Base-by-base conservation (phyloP, 2,329 filamentous ascomycete genomes). In the Colletotrichum filicis region DNA sequence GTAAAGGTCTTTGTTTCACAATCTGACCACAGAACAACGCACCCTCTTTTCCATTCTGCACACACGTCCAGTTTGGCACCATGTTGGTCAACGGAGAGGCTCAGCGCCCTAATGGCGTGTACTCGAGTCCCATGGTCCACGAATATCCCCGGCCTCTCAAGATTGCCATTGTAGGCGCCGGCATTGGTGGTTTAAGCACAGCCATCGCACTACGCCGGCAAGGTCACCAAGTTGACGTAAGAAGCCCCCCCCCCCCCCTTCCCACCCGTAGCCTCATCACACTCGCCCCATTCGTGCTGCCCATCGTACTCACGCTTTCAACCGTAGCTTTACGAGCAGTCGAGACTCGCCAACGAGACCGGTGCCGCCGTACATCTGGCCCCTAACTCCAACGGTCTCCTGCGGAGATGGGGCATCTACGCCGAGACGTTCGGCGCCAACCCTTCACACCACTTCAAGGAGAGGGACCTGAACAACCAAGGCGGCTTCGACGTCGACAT, bases 281-380 rank as follows among this genome's bases (percentile, higher is more conserved):
- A 24, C 5, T 49, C 28, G 9, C 7, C 56, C 14, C 12, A 28
- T 11, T n/a, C 19, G 1, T 5, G 30, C 22, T 19, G 11, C 12
- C 26, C 1, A 22, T 9, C 26, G 5, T 22, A 24, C 37, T 61
- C 26, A 62, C 14, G 22, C n/a, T 24, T 16, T 42, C 37, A 9
- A 14, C 8, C 16, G 16, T 56, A 89, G 86, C 72, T 91, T 0
- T 88, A 85, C 62, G 90, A 92, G 75, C 86, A 89, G 77, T 91
- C 89, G 0, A 82, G 82, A 1, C 86, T 91, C 42, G 86, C 87
- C 19, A 86, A 83, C 63, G 90, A 92, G 78, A 80, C 85, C 1
- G 91, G 90, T 0, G 90, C 91, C 3, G 90, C 90, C 0, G 85
- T 92, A n/a, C 90, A 92, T 76, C 78, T 92, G 5, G 86, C 88